Percentiles rank a stretch among this genome's conserved stretches.
Evolutionary conservation across 345 rosid species (phyloP).

Genomic region (Eucalyptus curtisii): DNA sequence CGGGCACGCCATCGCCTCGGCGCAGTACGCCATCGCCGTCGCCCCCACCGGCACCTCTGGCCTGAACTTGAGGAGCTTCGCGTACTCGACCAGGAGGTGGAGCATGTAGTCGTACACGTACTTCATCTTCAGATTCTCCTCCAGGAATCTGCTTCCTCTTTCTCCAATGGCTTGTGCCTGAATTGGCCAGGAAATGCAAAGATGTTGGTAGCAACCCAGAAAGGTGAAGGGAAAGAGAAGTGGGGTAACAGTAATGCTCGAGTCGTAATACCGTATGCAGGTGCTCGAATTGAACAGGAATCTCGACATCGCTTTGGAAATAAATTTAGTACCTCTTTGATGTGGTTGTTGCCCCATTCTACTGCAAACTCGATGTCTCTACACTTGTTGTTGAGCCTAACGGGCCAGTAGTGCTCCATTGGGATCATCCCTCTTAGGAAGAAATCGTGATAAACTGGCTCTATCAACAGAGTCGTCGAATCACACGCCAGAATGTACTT

Average conservation of each 20-base stretch:
- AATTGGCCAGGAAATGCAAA: not conserved
- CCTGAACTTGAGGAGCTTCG: conserved; percentile 23
- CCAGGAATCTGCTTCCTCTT: conserved; percentile 10
- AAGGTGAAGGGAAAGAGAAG: not conserved
- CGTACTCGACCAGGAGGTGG: conserved; percentile 19
- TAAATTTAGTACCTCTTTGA: conserved; percentile 3
- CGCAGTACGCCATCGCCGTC: conserved; percentile 1
- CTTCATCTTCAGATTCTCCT: conserved; percentile 22
- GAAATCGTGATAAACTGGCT: conserved; percentile 23
- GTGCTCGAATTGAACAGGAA: not conserved
- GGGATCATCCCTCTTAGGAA: conserved; percentile 33
- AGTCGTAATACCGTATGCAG: not conserved
- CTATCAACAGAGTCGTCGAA: conserved; percentile 19
- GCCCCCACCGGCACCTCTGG: conserved; percentile 24
- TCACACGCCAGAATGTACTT: conserved; percentile 39
- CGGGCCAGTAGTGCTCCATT: conserved; percentile 38
- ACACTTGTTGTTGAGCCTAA: conserved; percentile 15
- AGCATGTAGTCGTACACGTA: conserved; percentile 43
- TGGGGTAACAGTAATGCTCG: not conserved
- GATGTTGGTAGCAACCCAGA: not conserved
- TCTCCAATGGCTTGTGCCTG: conserved; percentile 28
- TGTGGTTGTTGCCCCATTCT: conserved; percentile 38
- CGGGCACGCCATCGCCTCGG: conserved; percentile 33
- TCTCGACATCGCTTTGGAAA: not conserved
- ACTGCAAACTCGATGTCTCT: conserved; percentile 33